Base-by-base conservation (phyloP, 768 basidiomycete genomes). In the Butyriboletus loyo region DNA sequence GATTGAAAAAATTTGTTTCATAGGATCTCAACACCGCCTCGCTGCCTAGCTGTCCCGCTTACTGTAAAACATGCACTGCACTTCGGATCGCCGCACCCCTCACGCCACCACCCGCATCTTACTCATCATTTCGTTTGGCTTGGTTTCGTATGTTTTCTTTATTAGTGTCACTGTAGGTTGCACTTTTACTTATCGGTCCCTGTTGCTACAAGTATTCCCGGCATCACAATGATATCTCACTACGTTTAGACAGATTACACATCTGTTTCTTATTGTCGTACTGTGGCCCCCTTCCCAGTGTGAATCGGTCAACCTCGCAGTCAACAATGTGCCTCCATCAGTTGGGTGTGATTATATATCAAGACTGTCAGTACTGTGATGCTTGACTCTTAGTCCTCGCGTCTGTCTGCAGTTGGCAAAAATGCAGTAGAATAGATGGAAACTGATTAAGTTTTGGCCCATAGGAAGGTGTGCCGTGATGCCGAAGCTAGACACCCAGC, bases 121-220 rank as follows among this genome's bases (percentile, higher is more conserved):
- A 68, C 51, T 43, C 55, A 38, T 46, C 54, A 45, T 49, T 53
- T 53, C 53, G 50, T 62, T 54, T 49, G 21, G 48, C 49, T 58
- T 55, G 59, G 49, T 57, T 54, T 49, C 56, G 44, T 58, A 55
- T 60, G 58, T 53, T 56, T 56, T 66, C 63, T 63, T 59, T 65
- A 60, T 62, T 56, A 46, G 55, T 45, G 64, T 68, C 56, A 44
- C 49, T 56, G 61, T 66, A 61, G 51, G 57, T 38, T 55, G 46
- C 61, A 51, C 54, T 49, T 51, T 54, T 60, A 68, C 66, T 67
- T 67, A 67, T 62, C 62, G 38, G 35, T 53, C 57, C 37, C 54
- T 68, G 59, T 63, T 66, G 66, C 56, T 61, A 67, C 64, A 58
- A 56, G 54, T 68, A 68, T 67, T 60, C 64, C 65, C 62, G 14